A percentile compares a stretch with the other conserved stretches of the same genome.
phyloP scores from a whole-genome alignment of 2,329 filamentous ascomycete species.

The Sclerotinia spermophila region DNA sequence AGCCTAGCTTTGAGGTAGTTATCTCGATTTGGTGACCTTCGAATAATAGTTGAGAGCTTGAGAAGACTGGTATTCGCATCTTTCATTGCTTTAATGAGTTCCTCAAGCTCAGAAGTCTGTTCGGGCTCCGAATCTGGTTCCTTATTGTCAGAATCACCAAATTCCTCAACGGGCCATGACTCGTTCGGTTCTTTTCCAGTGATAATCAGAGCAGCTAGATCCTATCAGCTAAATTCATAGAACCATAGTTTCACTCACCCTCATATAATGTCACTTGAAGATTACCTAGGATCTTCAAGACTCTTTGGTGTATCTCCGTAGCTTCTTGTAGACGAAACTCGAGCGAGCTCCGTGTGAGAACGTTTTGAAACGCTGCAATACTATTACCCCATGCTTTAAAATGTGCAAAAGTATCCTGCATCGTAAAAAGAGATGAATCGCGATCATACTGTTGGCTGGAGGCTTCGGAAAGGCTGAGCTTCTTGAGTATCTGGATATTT shows the following conservation, averaged over 20 bases:
- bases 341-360: conserved; percentile 23
- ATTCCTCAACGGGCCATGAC: conserved; percentile 22
- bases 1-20: conserved; percentile 34
- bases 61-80: conserved; percentile 26
- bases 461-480: not conserved
- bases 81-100: conserved; percentile 27
- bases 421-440: conserved; percentile 10
- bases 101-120: conserved; percentile 28
- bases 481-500: not conserved
- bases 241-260: conserved; percentile 16
- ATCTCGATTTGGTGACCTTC: conserved; percentile 27
- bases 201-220: conserved; percentile 24
- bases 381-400: conserved; percentile 31
- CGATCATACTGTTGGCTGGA: conserved; percentile 8
- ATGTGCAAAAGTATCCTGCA: conserved; percentile 21
- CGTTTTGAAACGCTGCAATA: conserved; percentile 29
- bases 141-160: conserved; percentile 26
- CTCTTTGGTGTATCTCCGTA: conserved; percentile 23
- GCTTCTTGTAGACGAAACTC: conserved; percentile 30
- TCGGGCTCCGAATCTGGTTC: not conserved
- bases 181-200: conserved; percentile 23
- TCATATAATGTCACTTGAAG: conserved; percentile 25
- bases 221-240: not conserved
- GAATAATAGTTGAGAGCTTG: conserved; percentile 31
- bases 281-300: conserved; percentile 26